Percentiles rank a stretch among this genome's conserved stretches.
These are phyloP conservation scores for Rhizophagus prolifer DNA, from an alignment of 192 early-diverging fungal genomes.

Conservation along the genomic window DNA sequence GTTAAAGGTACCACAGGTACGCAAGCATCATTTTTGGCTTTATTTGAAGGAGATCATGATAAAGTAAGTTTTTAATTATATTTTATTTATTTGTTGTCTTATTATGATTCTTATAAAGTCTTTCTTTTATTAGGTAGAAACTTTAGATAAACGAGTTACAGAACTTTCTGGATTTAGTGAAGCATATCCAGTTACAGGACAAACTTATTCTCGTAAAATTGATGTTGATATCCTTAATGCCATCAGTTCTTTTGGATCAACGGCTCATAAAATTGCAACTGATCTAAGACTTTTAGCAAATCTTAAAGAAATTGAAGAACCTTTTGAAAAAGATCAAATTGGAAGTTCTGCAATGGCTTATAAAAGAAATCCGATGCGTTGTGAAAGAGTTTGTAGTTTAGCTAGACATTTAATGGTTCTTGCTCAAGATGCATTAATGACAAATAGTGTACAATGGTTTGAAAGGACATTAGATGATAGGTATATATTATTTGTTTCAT, in stretches of 20 bases:
- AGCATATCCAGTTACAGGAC: constrained; percentile 90
- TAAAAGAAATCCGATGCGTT: constrained; percentile 99
- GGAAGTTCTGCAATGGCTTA: constrained; percentile 99
- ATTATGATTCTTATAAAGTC: background rate
- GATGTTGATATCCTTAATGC: constrained; percentile 88
- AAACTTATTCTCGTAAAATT: constrained; percentile 98
- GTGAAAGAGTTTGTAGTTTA: constrained; percentile 94
- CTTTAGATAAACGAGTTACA: constrained; percentile 87
- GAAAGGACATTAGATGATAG: constrained; percentile 97
- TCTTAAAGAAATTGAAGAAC: constrained; percentile 98
- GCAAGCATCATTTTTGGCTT: constrained; percentile 94
- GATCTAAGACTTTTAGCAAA: constrained; percentile 95
- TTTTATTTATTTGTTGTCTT: background rate
- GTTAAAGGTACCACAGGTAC: constrained; percentile 99
- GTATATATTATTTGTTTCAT: constrained; percentile 20
- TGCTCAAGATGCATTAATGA: constrained; percentile 81
- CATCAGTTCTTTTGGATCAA: constrained; percentile 89
- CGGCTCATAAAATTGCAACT: constrained; percentile 95
- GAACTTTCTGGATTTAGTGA: constrained; percentile 81
- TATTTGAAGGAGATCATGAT: constrained; percentile 91
- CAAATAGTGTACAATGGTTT: constrained; percentile 93
- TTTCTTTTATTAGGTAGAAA: constrained; percentile 59
- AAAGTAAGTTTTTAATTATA: constrained; percentile 49
- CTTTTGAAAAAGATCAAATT: constrained; percentile 99
- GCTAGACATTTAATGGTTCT: constrained; percentile 93